Base-by-base conservation (phyloP, 192 early-diverging fungal genomes). In the Backusella circina region DNA sequence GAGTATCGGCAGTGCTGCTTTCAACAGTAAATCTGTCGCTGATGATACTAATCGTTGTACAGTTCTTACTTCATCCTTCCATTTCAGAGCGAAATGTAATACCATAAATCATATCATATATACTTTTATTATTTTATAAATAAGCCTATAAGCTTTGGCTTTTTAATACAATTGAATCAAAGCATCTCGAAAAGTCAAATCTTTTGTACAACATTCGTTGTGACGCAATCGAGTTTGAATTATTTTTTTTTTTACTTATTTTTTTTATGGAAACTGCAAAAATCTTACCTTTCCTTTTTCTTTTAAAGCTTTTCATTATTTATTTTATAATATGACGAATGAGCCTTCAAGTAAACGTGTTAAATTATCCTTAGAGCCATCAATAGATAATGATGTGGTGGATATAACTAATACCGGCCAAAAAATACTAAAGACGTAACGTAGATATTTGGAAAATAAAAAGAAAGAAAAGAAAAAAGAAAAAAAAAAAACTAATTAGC, bases 341-440 rank as follows among this genome's bases (percentile, higher is more conserved):
- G 73, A 38, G 13, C 74, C 65, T 31, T 36, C 18, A 30, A 35
- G 33, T 2, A 82, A 82, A 61, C 57, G 77, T 33, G 57, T 82
- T 31, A 78, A 79, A 21, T 65, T 82, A 23, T 82, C 81, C 21
- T 66, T 82, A 7, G 77, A 82, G 28, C 77, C 81, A 50, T 41
- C 70, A 10, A 76, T 77, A 36, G 66, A 75, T 37, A 70, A 75
- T 30, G 28, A 36, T 31, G 73, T 72, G 0, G 36, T 76, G 0
- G 81, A 82, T 39, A 82, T 82, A 66, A 72, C 70, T 3, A 77
- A 82, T 41, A 68, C 67, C 47, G 81, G 81, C 13, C 44, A 75
- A 37, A 75, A 82, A 39, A 77, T 79, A 36, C 71, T 61, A 10
- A 82, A 82, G 64, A 72, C 73, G 81, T 82, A 79, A 50, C 31